Percentiles rank a stretch among this genome's conserved stretches.
Evolutionary conservation across 768 basidiomycete species (phyloP).

Genomic region (Leucosporidium scottii): DNA sequence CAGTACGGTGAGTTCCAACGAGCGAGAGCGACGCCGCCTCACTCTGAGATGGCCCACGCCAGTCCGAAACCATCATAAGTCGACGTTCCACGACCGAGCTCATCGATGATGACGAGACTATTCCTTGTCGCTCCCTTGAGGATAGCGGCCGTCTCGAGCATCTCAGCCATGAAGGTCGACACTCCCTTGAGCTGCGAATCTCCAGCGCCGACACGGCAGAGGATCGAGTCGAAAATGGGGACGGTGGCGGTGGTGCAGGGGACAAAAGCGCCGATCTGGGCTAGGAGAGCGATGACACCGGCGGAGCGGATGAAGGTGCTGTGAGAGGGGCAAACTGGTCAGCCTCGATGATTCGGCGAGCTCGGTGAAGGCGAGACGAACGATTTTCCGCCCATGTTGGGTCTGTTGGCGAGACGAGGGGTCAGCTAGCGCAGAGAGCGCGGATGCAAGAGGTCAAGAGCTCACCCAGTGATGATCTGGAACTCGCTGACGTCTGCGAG

Average conservation of each 20-base stretch:
- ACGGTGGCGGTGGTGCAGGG: constrained; percentile 78
- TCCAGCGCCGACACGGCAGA: constrained; percentile 93
- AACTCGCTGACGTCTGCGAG: constrained; percentile 73
- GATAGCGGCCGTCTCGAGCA: constrained; percentile 96
- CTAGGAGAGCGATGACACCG: constrained; percentile 94
- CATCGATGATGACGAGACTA: constrained; percentile 94
- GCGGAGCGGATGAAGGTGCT: constrained; percentile 48
- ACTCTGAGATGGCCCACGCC: constrained; percentile 99
- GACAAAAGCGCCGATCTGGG: constrained; percentile 90
- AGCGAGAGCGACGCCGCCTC: constrained; percentile 35
- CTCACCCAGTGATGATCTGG: constrained; percentile 82
- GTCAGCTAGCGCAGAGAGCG: neutral
- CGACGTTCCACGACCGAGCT: constrained; percentile 62
- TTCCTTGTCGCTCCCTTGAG: constrained; percentile 82
- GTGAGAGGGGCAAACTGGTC: neutral
- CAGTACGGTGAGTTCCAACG: neutral
- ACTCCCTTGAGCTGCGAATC: constrained; percentile 97
- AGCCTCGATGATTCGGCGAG: neutral
- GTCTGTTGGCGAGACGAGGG: constrained; percentile 40
- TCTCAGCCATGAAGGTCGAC: constrained; percentile 99
- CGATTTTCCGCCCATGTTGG: constrained; percentile 99
- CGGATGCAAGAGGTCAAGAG: neutral
- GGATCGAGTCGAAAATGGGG: constrained; percentile 89
- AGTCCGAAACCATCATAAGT: constrained; percentile 97
- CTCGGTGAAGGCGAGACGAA: constrained; percentile 38